Conservation (phyloP, 352 stramenopile genomes). For the Globisporangium solare region DNA sequence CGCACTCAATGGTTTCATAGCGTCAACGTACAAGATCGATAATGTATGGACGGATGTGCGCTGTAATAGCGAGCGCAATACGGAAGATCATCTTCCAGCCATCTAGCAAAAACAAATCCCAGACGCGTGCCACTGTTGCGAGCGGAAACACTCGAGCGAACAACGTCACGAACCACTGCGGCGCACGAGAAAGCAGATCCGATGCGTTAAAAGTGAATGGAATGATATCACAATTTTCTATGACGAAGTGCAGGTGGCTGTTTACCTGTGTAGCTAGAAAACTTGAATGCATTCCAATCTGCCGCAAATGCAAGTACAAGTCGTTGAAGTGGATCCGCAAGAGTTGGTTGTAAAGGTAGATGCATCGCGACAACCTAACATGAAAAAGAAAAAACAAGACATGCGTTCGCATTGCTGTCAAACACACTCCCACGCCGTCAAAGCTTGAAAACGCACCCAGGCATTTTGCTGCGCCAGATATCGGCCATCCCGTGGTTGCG, state of each 20-base stretch:
- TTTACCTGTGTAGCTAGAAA: slow-evolving; percentile 71
- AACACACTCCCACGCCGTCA: too few relatives aligned
- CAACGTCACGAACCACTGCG: slow-evolving; percentile 83
- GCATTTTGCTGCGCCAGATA: slow-evolving; percentile 77
- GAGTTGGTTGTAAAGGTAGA: slow-evolving; percentile 77
- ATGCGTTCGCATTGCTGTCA: too few relatives aligned
- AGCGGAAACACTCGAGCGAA: slow-evolving; percentile 59
- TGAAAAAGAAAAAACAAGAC: too few relatives aligned
- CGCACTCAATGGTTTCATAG: neutral
- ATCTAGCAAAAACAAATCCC: slow-evolving; percentile 72
- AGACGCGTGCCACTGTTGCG: slow-evolving; percentile 48
- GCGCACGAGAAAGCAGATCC: neutral
- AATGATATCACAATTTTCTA: neutral
- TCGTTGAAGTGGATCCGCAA: slow-evolving; percentile 62
- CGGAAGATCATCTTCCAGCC: slow-evolving; percentile 77
- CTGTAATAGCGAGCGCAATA: slow-evolving; percentile 61
- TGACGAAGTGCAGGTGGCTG: neutral
- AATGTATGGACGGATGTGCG: slow-evolving; percentile 47
- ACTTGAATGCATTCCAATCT: slow-evolving; percentile 81
- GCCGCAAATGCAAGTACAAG: slow-evolving; percentile 51
- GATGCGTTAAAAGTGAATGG: neutral
- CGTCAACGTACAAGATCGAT: slow-evolving; percentile 40
- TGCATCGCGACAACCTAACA: slow-evolving; percentile 52
- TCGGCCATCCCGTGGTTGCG: slow-evolving; percentile 49
- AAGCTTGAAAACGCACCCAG: slow-evolving; percentile 30